Evolutionary conservation across 345 rosid genomes (phyloP), one percentile per base, ranked within the genome.

Genomic region (Geranium brycei): DNA sequence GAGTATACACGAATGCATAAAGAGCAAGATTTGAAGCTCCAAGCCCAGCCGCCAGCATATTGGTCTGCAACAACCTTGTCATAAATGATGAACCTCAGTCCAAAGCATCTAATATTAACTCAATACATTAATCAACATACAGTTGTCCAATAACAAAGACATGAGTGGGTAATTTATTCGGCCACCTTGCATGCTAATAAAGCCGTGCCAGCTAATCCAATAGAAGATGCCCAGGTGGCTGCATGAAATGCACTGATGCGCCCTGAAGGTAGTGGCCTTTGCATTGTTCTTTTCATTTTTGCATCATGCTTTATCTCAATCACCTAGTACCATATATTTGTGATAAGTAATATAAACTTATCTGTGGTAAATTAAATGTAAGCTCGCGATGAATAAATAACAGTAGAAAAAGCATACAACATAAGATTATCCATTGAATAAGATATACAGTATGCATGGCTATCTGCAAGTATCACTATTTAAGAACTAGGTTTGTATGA

Each of bases 1-100:
- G 95, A 41, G 95, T 87, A 62, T 85, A 85, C 31, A 82, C 82
- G 76, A 87, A 90, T 7, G 95, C 91, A 40, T 80, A 87, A 47
- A 87, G 89, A 57, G 81, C 57, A 62, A 87, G 91, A 80, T 83
- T 85, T 35, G 91, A 89, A 72, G 87, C 88, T 62, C 87, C 96
- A 66, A 87, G 91, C 59, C 91, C 95, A 56, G 95, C 86, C 51
- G 96, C 93, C 82, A 85, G 69, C 88, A 83, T 77, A 88, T 88
- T 93, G 78, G 91, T 80, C 99, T 93, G 92, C 87, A 81, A 86
- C 60, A 77, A 77, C 83, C 99, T 86, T 81, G 87, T 72, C 83
- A 72, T 61, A 18, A 60, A 77, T 75, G 69, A 31, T 87, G 73
- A 70, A 51, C 41, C 73, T 66, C 16, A 60, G 15, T 55, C 60